Base-by-base conservation (phyloP, 495 filamentous ascomycete species). In the Aspergillus coremiiformis region DNA sequence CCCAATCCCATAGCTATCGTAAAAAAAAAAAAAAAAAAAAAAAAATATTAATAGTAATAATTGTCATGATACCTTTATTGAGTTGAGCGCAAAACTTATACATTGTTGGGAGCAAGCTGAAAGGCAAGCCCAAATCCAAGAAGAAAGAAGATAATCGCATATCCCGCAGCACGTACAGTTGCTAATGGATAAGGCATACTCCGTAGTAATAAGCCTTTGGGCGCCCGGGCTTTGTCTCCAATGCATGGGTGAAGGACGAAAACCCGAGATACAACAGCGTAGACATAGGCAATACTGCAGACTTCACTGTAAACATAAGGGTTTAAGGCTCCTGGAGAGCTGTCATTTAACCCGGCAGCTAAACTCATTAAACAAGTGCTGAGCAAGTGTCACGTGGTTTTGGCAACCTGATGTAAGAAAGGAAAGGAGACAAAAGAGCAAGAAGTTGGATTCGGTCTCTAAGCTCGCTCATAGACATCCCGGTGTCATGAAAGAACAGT, bases 1-100 rank as follows among this genome's bases (percentile, higher is more conserved):
- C 9, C 89, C 89, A 14, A 88, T 65, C 4, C 86, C 87, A 67
- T 93, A 93, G 15, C 67, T 64, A 3, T 85, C 87, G 64, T 90
- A 85, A 41, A 83, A 67, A 35, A 69, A 60, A n/a, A n/a, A n/a
- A n/a, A n/a, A n/a, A n/a, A n/a, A n/a, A n/a, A n/a, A n/a, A n/a
- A n/a, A n/a, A n/a, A n/a, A n/a, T n/a, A n/a, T n/a, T n/a, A n/a
- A n/a, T n/a, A n/a, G n/a, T n/a, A n/a, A n/a, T n/a, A n/a, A n/a
- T n/a, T n/a, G n/a, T n/a, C n/a, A n/a, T n/a, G n/a, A n/a, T n/a
- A 0, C 86, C 84, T 1, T 80, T 4, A 78, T 74, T 60, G 91
- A 67, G 42, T 84, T 85, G 4, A 14, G 83, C 85, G 51, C 79
- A 83, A 27, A 64, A 88, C n/a, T n/a, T n/a, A 90, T 12, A 86